Percentiles rank a stretch among this genome's conserved stretches.
Evolutionary conservation across 208 protist species (phyloP).

Genomic region (Phytomonas sp.): DNA sequence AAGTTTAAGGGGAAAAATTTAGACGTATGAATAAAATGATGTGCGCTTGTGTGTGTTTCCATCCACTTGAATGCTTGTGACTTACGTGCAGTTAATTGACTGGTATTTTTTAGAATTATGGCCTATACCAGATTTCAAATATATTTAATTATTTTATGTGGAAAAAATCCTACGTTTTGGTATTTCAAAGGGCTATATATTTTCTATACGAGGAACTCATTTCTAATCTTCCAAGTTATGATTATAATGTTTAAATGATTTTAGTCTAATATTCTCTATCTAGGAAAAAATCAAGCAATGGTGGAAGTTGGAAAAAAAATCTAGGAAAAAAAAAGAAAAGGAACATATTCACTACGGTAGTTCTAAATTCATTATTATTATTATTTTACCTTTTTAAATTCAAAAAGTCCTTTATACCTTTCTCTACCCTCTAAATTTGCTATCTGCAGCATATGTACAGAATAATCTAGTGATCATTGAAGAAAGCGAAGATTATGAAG

Average conservation of each 20-base stretch:
- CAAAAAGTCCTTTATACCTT: slow-evolving; percentile 16
- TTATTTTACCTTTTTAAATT: slow-evolving; percentile 16
- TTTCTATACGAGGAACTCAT: slow-evolving; percentile 4
- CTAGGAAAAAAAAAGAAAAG: slow-evolving; percentile 10
- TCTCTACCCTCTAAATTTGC: slow-evolving; percentile 11
- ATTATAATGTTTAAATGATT: slow-evolving; percentile 4
- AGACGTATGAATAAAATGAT: not conserved
- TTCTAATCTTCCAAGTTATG: slow-evolving; percentile 8
- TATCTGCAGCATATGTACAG: slow-evolving; percentile 3
- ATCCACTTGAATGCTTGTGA: not conserved
- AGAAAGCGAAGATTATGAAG: slow-evolving; percentile 8
- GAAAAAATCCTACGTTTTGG: not conserved
- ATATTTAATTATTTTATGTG: not conserved
- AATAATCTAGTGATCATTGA: slow-evolving; percentile 1
- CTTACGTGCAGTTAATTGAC: not conserved
- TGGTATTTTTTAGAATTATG: slow-evolving; percentile 1
- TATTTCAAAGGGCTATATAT: not conserved
- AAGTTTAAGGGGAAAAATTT: not conserved
- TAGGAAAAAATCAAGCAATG: slow-evolving; percentile 3
- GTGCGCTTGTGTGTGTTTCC: not conserved
- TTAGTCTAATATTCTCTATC: slow-evolving; percentile 4
- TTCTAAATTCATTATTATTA: slow-evolving; percentile 8
- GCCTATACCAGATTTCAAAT: not conserved
- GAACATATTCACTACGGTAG: slow-evolving; percentile 7
- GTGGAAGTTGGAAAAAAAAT: slow-evolving; percentile 11